Conservation (phyloP, 768 basidiomycete genomes). For the Lactarius vividus region DNA sequence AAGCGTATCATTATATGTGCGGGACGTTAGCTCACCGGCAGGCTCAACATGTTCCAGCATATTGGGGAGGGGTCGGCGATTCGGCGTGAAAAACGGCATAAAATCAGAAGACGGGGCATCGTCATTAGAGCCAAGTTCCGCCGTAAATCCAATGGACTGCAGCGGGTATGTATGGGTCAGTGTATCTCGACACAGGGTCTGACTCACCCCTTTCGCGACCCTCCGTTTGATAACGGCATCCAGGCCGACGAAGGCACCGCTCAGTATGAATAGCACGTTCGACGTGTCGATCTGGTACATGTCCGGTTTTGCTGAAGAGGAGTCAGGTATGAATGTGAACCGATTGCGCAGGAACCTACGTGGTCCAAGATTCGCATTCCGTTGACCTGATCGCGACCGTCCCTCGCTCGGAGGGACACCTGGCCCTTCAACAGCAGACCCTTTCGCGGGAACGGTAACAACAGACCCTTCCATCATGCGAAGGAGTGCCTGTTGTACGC, state of each 20-base stretch:
- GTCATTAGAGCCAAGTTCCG: conserved; percentile 45
- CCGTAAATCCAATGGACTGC: conserved; percentile 88
- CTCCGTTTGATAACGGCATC: conserved; percentile 78
- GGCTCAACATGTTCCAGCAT: conserved; percentile 72
- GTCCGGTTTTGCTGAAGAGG: conserved; percentile 54
- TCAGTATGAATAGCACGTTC: conserved; percentile 91
- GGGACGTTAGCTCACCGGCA: conserved; percentile 42
- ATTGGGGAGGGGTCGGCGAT: conserved; percentile 52
- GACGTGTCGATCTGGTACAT: conserved; percentile 79
- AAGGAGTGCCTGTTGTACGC: conserved; percentile 89
- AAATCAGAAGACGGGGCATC: conserved; percentile 35
- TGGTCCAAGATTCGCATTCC: conserved; percentile 40
- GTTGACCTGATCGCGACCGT: conserved; percentile 49
- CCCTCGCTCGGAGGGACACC: conserved; percentile 45
- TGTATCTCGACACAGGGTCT: neutral
- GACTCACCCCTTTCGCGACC: conserved; percentile 78
- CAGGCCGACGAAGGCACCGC: conserved; percentile 92
- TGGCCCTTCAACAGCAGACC: conserved; percentile 45
- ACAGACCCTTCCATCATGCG: conserved; percentile 93
- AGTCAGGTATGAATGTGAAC: neutral
- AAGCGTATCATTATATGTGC: neutral
- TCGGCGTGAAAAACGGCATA: conserved; percentile 77
- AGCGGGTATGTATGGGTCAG: conserved; percentile 15
- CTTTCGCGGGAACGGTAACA: conserved; percentile 78
- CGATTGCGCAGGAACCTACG: conserved; percentile 20